Evolutionary conservation across 495 filamentous ascomycete species (phyloP).

Genomic region (Daldinia grandis): DNA sequence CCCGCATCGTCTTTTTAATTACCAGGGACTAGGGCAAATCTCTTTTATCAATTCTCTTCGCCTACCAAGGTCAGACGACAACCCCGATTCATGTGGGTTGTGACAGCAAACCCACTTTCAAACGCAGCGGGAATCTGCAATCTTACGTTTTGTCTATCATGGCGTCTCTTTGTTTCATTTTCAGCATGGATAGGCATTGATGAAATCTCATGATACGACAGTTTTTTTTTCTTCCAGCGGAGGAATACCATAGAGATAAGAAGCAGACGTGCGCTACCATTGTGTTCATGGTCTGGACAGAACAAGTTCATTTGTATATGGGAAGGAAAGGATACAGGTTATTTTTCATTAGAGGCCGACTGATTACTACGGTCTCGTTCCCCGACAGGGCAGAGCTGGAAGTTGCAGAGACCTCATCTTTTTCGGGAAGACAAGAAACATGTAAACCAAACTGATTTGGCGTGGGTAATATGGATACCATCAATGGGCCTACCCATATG

Average conservation of each 20-base stretch:
- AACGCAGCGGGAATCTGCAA: constrained; percentile 32
- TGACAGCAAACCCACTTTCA: constrained; percentile 2
- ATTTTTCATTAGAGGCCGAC: constrained; percentile 10
- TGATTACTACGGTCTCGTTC: background rate
- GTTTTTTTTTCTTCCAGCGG: constrained; percentile 23
- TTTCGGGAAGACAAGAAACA: constrained; percentile 6
- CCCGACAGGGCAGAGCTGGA: constrained; percentile 1
- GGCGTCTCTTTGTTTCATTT: constrained; percentile 14
- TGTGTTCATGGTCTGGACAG: constrained; percentile 16
- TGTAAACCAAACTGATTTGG: constrained; percentile 24
- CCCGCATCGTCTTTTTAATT: constrained; percentile 30
- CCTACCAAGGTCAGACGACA: background rate
- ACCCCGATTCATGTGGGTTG: background rate
- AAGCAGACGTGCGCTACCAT: constrained; percentile 5
- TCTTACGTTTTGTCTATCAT: constrained; percentile 3
- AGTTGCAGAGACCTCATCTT: constrained; percentile 1
- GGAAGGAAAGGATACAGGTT: constrained; percentile 11
- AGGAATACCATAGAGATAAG: constrained; percentile 33
- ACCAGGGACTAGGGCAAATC: background rate
- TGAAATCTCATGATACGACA: constrained; percentile 33
- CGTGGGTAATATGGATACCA: constrained; percentile 20
- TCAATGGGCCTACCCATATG: constrained; percentile 18
- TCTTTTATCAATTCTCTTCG: constrained; percentile 14
- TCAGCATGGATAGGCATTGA: constrained; percentile 35
- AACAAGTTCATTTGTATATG: constrained; percentile 29